Base-by-base conservation (phyloP, 2,329 filamentous ascomycete species). In the Alternaria metachromatica region DNA sequence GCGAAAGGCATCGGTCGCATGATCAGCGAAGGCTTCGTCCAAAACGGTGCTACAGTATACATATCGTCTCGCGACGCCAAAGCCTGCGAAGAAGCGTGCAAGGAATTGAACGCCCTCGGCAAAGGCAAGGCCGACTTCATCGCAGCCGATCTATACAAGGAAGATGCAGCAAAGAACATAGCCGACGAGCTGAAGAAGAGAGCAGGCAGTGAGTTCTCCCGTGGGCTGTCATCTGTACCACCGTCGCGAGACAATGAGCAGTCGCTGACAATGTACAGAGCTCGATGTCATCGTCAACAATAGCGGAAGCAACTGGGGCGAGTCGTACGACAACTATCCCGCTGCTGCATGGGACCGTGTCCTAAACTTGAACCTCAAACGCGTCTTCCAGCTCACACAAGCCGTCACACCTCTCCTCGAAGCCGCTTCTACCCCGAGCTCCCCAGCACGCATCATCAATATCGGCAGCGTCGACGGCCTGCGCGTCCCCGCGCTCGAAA, bases 271-370 rank as follows among this genome's bases (percentile, higher is more conserved):
- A 12, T 9, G 2, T 5, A 13, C 81, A 73, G 81, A 83, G 66
- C 83, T 91, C 21, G 84, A 91, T 72, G 82, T 91, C 48, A 84
- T 91, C 11, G 83, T 91, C 68, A 90, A 91, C 82, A 91, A 91
- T 81, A 86, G 83, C 49, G 89, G 89, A 67, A 87, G 86, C 41
- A 87, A 88, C 64, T 91, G 89, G 89, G 89, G 88, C 72, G 88
- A 84, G 45, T 76, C 83, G 18, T 85, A 88, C 72, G 87, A 88
- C 61, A 79, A 80, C 9, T 90, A 89, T 76, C 89, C 89, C 2
- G 69, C 75, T 18, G 62, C 68, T 0, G 75, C 76, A 15, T 90
- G 87, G 87, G 84, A 82, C 26, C 86, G 87, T 69, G 84, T 89
- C 28, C 82, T 90, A 62, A 87, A 85, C 65, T 74, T 87, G 59